Evolutionary conservation across 129 eudicot species (phyloP).

Genomic region (Chrysanthemum makinoi): DNA sequence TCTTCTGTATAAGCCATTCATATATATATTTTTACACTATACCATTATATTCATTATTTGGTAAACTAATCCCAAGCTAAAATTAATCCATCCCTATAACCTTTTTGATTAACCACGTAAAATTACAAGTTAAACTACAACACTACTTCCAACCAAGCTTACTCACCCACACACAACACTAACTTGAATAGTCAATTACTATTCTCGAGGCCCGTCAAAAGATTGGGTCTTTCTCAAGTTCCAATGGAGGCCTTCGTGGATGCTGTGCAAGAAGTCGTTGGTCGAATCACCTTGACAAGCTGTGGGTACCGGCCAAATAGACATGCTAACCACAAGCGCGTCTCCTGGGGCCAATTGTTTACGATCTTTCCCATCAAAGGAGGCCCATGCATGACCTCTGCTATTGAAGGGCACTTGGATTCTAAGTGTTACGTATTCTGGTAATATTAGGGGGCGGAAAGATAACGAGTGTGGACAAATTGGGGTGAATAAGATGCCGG

Average conservation of each 20-base stretch:
- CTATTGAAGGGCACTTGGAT: conserved; percentile 86
- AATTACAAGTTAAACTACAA: conserved; percentile 13
- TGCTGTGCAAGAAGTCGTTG: conserved; percentile 75
- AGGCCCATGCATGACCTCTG: conserved; percentile 91
- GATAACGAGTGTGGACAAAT: conserved; percentile 97
- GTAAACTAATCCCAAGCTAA: background rate
- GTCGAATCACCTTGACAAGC: conserved; percentile 87
- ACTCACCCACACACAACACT: background rate
- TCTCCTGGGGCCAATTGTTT: conserved; percentile 82
- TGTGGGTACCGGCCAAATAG: conserved; percentile 93
- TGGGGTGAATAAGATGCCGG: conserved; percentile 94
- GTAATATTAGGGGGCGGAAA: conserved; percentile 92
- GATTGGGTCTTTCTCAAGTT: conserved; percentile 85
- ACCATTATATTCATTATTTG: background rate
- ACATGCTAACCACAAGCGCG: conserved; percentile 91
- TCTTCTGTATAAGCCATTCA: too few species aligned
- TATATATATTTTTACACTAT: too few species aligned
- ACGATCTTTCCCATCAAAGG: conserved; percentile 88
- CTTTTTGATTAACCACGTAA: background rate
- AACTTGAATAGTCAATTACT: conserved; percentile 10
- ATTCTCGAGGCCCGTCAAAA: conserved; percentile 66
- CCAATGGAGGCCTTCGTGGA: conserved; percentile 95
- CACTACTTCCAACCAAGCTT: background rate
- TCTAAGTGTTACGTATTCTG: conserved; percentile 78
- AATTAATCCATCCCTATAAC: conserved; percentile 5